Evolutionary conservation across 306 rosid genomes (phyloP).

Genomic region (Lathyrus sativus): DNA sequence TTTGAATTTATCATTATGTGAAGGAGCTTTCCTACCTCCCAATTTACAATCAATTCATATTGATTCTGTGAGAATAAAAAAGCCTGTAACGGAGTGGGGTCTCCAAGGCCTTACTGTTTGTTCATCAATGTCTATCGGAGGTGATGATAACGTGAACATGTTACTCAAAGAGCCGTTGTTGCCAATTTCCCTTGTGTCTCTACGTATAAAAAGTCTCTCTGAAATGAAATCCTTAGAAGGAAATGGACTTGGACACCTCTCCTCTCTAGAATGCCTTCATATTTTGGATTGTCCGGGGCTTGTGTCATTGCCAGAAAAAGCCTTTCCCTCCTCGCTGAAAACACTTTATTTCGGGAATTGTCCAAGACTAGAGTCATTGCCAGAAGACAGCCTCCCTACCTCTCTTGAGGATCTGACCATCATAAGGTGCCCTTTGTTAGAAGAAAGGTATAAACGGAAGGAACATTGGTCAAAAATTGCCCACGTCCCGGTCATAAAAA

Average conservation of each 20-base stretch:
- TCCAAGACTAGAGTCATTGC: too few relatives aligned
- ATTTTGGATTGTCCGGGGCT: rapidly evolving
- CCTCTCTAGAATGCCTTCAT: background rate
- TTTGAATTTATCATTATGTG: background rate
- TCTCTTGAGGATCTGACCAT: too few relatives aligned
- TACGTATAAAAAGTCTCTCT: background rate
- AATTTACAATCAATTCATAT: background rate
- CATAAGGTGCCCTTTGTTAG: too few relatives aligned
- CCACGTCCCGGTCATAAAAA: too few relatives aligned
- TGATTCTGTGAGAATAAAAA: background rate
- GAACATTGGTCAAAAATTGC: too few relatives aligned
- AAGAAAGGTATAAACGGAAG: too few relatives aligned
- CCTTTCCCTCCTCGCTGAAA: background rate
- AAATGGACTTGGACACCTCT: constrained; percentile 14
- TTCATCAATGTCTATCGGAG: background rate
- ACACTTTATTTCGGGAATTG: background rate
- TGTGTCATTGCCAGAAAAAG: background rate
- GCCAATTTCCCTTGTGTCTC: background rate
- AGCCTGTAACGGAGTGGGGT: background rate
- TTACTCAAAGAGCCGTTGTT: too few relatives aligned
- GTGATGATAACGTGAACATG: background rate
- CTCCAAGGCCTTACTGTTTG: background rate
- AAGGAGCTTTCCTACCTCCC: constrained; percentile 5
- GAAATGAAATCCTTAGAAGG: background rate
- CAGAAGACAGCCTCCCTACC: too few relatives aligned